phyloP scores from a whole-genome alignment of 495 filamentous ascomycete species.

The Neurospora sp. region DNA sequence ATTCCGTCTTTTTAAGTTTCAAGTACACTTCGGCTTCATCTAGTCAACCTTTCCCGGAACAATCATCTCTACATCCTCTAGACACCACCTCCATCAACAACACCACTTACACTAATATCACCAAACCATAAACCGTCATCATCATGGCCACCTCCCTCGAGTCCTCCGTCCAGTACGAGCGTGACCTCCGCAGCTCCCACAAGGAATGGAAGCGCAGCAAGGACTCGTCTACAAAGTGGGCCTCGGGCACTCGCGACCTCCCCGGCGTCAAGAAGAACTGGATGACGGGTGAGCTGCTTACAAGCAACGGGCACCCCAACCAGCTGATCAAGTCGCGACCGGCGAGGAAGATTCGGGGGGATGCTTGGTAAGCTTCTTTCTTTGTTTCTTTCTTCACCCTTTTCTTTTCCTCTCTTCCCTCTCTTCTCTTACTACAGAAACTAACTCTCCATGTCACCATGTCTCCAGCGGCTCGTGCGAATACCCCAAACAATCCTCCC shows the following conservation, averaged over 20 bases:
- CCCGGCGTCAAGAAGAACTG: slow-evolving; percentile 13
- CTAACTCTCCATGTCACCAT: neutral
- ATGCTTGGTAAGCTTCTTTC: slow-evolving; percentile 6
- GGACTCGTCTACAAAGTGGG: slow-evolving; percentile 33
- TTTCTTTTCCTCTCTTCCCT: neutral
- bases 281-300: slow-evolving; percentile 3
- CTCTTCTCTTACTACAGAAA: neutral
- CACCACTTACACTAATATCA: neutral
- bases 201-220: slow-evolving; percentile 36
- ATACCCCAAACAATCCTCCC: neutral
- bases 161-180: slow-evolving; percentile 17
- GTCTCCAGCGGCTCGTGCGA: neutral
- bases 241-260: slow-evolving; percentile 19
- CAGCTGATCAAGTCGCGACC: slow-evolving; percentile 26
- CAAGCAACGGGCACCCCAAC: slow-evolving; percentile 7
- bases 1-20: neutral
- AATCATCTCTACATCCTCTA: neutral
- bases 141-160: slow-evolving; percentile 13
- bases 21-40: neutral
- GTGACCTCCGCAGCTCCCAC: slow-evolving; percentile 33
- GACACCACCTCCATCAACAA: neutral
- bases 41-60: neutral
- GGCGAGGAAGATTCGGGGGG: neutral
- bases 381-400: neutral
- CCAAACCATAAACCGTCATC: neutral